Percentiles rank a stretch among this genome's conserved stretches.
Evolutionary conservation across 805 yeast species (phyloP).

Genomic region (Candida jianshihensis): DNA sequence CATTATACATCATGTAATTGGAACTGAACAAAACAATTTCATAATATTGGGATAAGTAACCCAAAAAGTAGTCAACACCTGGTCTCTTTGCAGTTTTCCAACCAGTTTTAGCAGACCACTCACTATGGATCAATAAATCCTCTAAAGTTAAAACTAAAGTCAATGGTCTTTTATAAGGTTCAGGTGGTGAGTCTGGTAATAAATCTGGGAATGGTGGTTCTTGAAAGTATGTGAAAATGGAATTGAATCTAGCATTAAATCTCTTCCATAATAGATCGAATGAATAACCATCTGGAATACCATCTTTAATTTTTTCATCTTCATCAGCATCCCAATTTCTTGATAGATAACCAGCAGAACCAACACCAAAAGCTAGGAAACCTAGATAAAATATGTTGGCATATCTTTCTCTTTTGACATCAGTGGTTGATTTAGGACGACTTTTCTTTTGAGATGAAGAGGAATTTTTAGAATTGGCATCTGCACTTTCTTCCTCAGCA

Average conservation of each 20-base stretch:
- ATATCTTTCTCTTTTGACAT: constrained; percentile 73
- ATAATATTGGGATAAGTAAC: constrained; percentile 90
- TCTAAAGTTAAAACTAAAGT: constrained; percentile 87
- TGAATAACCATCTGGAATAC: constrained; percentile 59
- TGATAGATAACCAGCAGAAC: constrained; percentile 63
- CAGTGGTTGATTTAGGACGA: constrained; percentile 64
- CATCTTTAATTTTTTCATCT: constrained; percentile 49
- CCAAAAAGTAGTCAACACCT: constrained; percentile 93
- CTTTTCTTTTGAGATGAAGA: constrained; percentile 28
- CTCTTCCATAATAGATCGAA: constrained; percentile 62
- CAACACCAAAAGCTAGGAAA: constrained; percentile 36
- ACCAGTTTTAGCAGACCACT: constrained; percentile 87
- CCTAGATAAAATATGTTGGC: constrained; percentile 69
- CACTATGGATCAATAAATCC: constrained; percentile 83
- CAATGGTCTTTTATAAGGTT: constrained; percentile 85
- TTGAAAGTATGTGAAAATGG: constrained; percentile 74
- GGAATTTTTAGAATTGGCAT: constrained; percentile 7
- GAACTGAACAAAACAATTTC: constrained; percentile 90
- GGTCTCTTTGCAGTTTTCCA: constrained; percentile 99
- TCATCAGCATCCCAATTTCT: constrained; percentile 84
- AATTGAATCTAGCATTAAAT: constrained; percentile 61
- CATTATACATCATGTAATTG: constrained; percentile 79
- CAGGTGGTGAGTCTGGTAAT: constrained; percentile 86
- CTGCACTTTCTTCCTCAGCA: constrained; percentile 21
- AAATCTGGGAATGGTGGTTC: constrained; percentile 93